These are phyloP conservation scores for Moringa oleifera DNA, from an alignment of 345 rosid genomes.

Conservation along the genomic window DNA sequence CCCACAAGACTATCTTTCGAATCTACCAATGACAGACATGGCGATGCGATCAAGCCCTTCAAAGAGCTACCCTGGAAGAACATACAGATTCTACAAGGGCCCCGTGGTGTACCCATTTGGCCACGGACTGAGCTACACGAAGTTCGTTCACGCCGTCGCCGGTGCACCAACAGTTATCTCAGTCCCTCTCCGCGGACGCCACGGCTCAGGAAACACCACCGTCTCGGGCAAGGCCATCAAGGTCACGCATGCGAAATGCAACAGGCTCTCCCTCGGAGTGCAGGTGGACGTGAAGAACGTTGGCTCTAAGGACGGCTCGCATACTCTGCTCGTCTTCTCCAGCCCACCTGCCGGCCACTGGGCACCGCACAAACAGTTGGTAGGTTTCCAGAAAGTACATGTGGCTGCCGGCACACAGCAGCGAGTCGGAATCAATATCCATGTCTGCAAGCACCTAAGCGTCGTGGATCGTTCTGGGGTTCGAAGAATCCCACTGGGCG, in stretches of 20 bases:
- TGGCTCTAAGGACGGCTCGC: slow-evolving; percentile 63
- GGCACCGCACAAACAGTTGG: slow-evolving; percentile 72
- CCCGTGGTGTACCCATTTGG: slow-evolving; percentile 82
- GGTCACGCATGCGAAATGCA: slow-evolving; percentile 65
- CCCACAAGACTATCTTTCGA: slow-evolving; percentile 56
- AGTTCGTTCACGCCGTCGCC: slow-evolving; percentile 46
- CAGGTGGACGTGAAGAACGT: slow-evolving; percentile 60
- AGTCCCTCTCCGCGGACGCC: slow-evolving; percentile 48
- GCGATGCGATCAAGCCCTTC: slow-evolving; percentile 58
- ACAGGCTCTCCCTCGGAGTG: slow-evolving; percentile 43
- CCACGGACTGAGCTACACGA: slow-evolving; percentile 77
- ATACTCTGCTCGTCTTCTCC: slow-evolving; percentile 64
- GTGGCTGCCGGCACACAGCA: slow-evolving; percentile 45
- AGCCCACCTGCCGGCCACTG: slow-evolving; percentile 58
- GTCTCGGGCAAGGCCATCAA: slow-evolving; percentile 48
- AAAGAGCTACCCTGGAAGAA: slow-evolving; percentile 69
- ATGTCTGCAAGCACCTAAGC: slow-evolving; percentile 80
- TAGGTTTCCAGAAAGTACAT: slow-evolving; percentile 60
- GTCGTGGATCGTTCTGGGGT: slow-evolving; percentile 73
- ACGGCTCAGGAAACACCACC: slow-evolving; percentile 31
- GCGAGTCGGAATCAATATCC: slow-evolving; percentile 53
- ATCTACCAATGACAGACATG: slow-evolving; percentile 87
- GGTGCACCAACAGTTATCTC: slow-evolving; percentile 47
- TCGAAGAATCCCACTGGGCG: slow-evolving; percentile 84
- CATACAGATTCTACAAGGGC: slow-evolving; percentile 80